Percentiles rank a stretch among this genome's conserved stretches.
These are phyloP conservation scores for Rhinocladiella mackenziei DNA, from an alignment of 2,329 filamentous ascomycete genomes.

Conservation along the genomic window DNA sequence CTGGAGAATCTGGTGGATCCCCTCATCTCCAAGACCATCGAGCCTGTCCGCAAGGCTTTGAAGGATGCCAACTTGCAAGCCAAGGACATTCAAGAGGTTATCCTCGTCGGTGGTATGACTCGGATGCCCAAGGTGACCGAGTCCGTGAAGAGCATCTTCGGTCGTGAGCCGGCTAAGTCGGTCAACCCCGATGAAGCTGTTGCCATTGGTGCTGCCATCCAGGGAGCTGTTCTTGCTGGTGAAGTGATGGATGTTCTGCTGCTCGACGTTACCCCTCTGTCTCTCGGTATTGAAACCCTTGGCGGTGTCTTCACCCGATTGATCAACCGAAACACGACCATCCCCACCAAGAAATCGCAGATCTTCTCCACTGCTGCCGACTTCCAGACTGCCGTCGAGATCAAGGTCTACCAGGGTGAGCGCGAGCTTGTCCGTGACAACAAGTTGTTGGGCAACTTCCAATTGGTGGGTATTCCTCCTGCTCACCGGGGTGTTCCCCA, in stretches of 20 bases:
- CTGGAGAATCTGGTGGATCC: conserved; percentile 91
- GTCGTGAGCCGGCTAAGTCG: conserved; percentile 92
- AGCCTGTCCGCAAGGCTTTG: conserved; percentile 91
- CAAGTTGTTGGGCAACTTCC: conserved; percentile 99
- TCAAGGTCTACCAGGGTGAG: conserved; percentile 99
- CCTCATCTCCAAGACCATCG: conserved; percentile 78
- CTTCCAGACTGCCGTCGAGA: conserved; percentile 98
- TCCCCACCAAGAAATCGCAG: conserved; percentile 98
- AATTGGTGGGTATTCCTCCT: conserved; percentile 93
- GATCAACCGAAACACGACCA: conserved; percentile 99
- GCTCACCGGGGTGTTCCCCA: conserved; percentile 95
- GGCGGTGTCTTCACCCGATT: conserved; percentile 96
- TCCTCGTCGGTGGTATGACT: conserved; percentile 98
- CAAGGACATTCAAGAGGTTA: conserved; percentile 95
- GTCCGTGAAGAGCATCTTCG: conserved; percentile 95
- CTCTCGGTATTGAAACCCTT: conserved; percentile 96
- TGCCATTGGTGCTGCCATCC: conserved; percentile 93
- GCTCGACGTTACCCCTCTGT: conserved; percentile 91
- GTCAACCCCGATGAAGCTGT: conserved; percentile 99
- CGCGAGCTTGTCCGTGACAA: conserved; percentile 98
- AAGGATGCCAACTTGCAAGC: conserved; percentile 90
- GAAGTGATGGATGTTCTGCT: conserved; percentile 95
- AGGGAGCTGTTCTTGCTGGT: conserved; percentile 93
- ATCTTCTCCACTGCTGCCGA: conserved; percentile 96
- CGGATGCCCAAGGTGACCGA: conserved; percentile 98